A percentile compares a stretch with the other conserved stretches of the same genome.
Conservation (phyloP, 2,329 filamentous ascomycete species). For the Penicillium palitans region DNA sequence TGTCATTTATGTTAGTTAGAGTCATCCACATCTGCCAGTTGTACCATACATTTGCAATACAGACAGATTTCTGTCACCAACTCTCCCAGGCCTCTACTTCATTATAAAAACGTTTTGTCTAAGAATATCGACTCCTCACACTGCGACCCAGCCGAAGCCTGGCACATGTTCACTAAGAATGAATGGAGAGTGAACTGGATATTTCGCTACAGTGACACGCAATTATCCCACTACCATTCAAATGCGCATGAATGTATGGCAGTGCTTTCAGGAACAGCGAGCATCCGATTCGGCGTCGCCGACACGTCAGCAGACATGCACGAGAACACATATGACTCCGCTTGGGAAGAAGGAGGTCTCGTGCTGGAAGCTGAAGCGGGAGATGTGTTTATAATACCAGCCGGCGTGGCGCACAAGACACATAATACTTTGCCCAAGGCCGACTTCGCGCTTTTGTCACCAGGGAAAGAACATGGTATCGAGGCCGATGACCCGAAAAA, state of each 20-base stretch:
- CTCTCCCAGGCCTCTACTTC: too few relatives aligned
- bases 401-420: slow-evolving; percentile 58
- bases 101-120: too few relatives aligned
- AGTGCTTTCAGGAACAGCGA: slow-evolving; percentile 55
- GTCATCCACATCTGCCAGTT: too few relatives aligned
- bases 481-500: slow-evolving; percentile 34
- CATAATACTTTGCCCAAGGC: slow-evolving; percentile 44
- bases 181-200: slow-evolving; percentile 59
- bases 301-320: slow-evolving; percentile 36
- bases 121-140: too few relatives aligned
- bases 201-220: slow-evolving; percentile 57
- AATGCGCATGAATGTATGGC: slow-evolving; percentile 59
- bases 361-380: slow-evolving; percentile 52
- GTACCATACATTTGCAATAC: too few relatives aligned
- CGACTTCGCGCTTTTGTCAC: slow-evolving; percentile 47
- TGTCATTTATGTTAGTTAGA: too few relatives aligned
- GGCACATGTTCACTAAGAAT: slow-evolving; percentile 49
- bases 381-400: slow-evolving; percentile 61
- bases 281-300: slow-evolving; percentile 57
- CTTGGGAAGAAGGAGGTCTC: slow-evolving; percentile 51
- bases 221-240: slow-evolving; percentile 59
- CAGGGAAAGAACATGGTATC: slow-evolving; percentile 44
- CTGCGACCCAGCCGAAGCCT: too few relatives aligned
- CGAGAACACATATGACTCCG: slow-evolving; percentile 15
- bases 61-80: too few relatives aligned